Conservation (phyloP, 2,329 filamentous ascomycete genomes). For the Paecilomyces dactylethromorphus region DNA sequence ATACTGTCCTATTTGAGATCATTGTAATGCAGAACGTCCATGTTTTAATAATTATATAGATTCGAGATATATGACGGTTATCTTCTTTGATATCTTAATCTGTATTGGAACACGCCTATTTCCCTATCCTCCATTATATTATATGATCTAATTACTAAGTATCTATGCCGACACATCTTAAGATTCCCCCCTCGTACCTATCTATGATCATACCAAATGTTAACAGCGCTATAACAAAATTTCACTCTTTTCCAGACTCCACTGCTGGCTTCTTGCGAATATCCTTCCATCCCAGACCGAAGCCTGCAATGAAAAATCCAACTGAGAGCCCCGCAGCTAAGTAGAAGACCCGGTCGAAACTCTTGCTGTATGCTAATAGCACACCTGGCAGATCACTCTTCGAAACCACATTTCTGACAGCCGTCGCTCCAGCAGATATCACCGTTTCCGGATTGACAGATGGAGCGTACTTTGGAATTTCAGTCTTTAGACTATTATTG, state of each 20-base stretch:
- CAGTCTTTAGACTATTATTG: conserved; percentile 54
- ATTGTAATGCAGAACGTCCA: no score
- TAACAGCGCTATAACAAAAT: neutral
- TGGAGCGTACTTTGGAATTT: conserved; percentile 41
- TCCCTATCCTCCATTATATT: no score
- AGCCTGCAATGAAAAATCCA: conserved; percentile 9
- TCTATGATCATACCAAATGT: no score
- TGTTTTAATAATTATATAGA: no score
- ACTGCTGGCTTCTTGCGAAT: conserved; percentile 9
- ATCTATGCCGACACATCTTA: no score
- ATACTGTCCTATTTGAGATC: neutral
- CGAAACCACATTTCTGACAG: conserved; percentile 32
- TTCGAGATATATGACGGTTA: no score
- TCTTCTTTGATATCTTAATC: no score
- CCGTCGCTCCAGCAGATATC: conserved; percentile 37
- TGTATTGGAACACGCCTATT: no score
- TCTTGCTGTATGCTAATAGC: conserved; percentile 24
- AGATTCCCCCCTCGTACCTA: no score
- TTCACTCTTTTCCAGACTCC: neutral
- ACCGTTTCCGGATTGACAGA: conserved; percentile 30
- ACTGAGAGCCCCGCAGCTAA: conserved; percentile 10
- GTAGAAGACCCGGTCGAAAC: conserved; percentile 15
- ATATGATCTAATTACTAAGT: no score
- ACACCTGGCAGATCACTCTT: conserved; percentile 25
- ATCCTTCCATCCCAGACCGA: conserved; percentile 15